Percentiles rank a stretch among this genome's conserved stretches.
Evolutionary conservation across 2,329 filamentous ascomycete genomes (phyloP).

Genomic region (Aspergillus alliaceus): DNA sequence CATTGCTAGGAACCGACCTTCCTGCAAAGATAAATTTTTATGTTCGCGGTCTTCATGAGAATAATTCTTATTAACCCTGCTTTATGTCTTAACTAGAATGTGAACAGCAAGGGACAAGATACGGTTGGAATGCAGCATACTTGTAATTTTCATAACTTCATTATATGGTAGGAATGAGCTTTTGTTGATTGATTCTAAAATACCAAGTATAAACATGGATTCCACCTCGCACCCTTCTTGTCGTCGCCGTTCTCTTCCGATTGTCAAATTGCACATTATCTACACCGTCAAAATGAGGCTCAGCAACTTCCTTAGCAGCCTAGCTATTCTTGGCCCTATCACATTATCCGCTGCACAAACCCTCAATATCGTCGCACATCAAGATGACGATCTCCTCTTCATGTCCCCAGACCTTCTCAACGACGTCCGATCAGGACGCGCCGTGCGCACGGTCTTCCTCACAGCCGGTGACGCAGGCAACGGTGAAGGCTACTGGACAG

Average conservation of each 20-base stretch:
- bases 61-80: too few species aligned
- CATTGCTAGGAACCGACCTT: too few species aligned
- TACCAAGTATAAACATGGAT: neutral
- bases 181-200: neutral
- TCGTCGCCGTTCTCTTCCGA: neutral
- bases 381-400: slow-evolving; percentile 23
- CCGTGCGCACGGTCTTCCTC: slow-evolving; percentile 17
- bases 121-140: neutral
- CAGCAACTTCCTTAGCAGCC: neutral
- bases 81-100: neutral
- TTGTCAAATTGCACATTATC: neutral
- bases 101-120: neutral
- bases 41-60: too few species aligned
- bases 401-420: slow-evolving; percentile 15
- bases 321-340: neutral
- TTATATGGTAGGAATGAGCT: neutral
- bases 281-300: neutral
- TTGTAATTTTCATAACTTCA: too few species aligned
- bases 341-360: slow-evolving; percentile 4
- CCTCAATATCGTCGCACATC: slow-evolving; percentile 21
- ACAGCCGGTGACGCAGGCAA: slow-evolving; percentile 20
- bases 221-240: neutral
- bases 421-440: slow-evolving; percentile 10
- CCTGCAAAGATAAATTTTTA: too few species aligned
- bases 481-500: slow-evolving; percentile 12